Evolutionary conservation across 345 rosid species (phyloP).

Genomic region (Nasturtium officinale): DNA sequence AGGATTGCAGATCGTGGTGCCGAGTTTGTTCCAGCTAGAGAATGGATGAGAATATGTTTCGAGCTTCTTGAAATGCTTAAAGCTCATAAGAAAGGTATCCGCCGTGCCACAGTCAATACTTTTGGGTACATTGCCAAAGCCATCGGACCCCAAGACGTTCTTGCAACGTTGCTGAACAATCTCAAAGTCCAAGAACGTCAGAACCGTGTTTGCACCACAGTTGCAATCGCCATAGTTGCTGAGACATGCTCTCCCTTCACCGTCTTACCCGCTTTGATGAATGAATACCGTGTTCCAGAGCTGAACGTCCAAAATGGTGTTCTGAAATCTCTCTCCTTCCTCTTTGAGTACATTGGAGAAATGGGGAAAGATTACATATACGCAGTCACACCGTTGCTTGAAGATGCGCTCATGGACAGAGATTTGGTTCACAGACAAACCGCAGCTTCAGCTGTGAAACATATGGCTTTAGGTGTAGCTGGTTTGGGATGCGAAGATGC

Average conservation of each 20-base stretch:
- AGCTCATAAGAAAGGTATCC: slow-evolving; percentile 98
- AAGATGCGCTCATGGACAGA: slow-evolving; percentile 98
- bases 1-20: slow-evolving; percentile 99
- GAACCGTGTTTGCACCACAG: slow-evolving; percentile 99
- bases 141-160: slow-evolving; percentile 98
- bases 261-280: slow-evolving; percentile 93
- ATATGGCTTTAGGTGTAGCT: slow-evolving; percentile 98
- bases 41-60: slow-evolving; percentile 98
- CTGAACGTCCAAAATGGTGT: slow-evolving; percentile 99
- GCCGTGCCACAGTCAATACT: slow-evolving; percentile 96
- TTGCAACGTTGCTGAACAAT: slow-evolving; percentile 92
- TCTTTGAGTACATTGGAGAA: slow-evolving; percentile 96
- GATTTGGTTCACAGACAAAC: slow-evolving; percentile 98
- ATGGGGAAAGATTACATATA: slow-evolving; percentile 99
- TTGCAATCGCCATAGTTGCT: slow-evolving; percentile 94
- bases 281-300: slow-evolving; percentile 97
- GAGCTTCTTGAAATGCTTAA: slow-evolving; percentile 99
- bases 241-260: slow-evolving; percentile 99
- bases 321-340: slow-evolving; percentile 89
- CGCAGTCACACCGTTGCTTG: slow-evolving; percentile 97
- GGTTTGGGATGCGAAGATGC: slow-evolving; percentile 99
- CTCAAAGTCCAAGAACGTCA: slow-evolving; percentile 99
- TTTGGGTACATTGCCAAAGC: slow-evolving; percentile 99
- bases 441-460: slow-evolving; percentile 97
- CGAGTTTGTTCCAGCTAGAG: slow-evolving; percentile 99